Base-by-base conservation (phyloP, 2,329 filamentous ascomycete species). In the Aspergillus oerlinghausenensis region DNA sequence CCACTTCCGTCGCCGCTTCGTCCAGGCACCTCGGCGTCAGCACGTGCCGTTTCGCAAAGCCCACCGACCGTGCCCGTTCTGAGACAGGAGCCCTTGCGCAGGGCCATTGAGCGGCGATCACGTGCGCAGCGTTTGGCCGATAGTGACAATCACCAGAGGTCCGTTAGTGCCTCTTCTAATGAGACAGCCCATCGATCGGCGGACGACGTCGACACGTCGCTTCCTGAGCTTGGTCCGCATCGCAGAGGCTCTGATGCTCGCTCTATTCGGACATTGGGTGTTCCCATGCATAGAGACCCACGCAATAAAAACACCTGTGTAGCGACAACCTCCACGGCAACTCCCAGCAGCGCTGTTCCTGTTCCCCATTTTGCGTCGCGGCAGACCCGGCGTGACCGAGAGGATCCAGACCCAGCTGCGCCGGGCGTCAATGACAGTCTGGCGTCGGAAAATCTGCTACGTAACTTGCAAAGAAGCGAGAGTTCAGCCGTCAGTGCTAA, bases 401-500 rank as follows among this genome's bases (percentile, higher is more conserved):
- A 63, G 55, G 62, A 65, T 55, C 59, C 61, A 38, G 68, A 68
- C 40, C 58, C 56, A 50, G 54, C 62, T 50, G 56, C 56, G 28
- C 57, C 58, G 14, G 73, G 73, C 28, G 66, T 65, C 23, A 70
- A 65, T 55, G 74, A 76, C 50, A 77, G 74, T 57, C 66, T 81
- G 51, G 82, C 82, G n/a, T 83, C 81, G 8, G 76, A 79, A 48
- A 84, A 80, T 55, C 64, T 85, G 26, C 75, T 82, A 59, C 77
- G 80, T 54, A 83, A 77, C 29, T 66, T 85, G 50, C 77, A 80
- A 52, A 75, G 82, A 64, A 82, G 79, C 55, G 77, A 81, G 55
- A 83, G 77, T 53, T 80, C 78, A 7, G 73, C 76, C 42, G 66
- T 72, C 10, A 78, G 75, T 58, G 74, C 74, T 50, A 70, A 75